Evolutionary conservation across 23 red algal genomes (phyloP), one percentile per base, ranked within the genome.

Genomic region (Chondrus crispus): DNA sequence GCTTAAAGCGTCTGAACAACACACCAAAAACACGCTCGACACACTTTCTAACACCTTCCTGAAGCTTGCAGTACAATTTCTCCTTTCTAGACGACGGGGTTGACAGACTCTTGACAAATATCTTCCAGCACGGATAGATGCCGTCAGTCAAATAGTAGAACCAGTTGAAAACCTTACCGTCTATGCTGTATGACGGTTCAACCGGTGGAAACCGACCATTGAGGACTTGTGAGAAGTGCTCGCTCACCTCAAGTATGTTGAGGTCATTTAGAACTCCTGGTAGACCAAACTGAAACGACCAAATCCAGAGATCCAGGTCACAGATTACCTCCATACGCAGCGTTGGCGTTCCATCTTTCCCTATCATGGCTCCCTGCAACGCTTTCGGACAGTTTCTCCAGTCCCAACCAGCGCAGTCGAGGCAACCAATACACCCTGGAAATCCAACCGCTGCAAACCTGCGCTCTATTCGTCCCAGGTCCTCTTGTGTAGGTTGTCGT

Each of bases 341-440:
- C 7, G 26, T 50, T 3, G 58, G 88, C 62, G 71, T 66, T 16
- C 74, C 47, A 36, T 92, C 74, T 60, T 92, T 84, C 36, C 88
- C 88, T 29, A 70, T 40, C 75, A 92, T 68, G 14, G 49, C 33
- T 45, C 75, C 78, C 37, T 92, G 88, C 3, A 47, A 39, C 7
- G 54, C 74, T 76, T 83, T 92, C 19, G 88, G 76, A 51, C 55
- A 44, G 37, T 83, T 92, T 68, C 83, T 82, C 88, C 88, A 92
- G 47, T 32, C 88, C 88, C 74, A 92, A 28, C 88, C 32, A 12
- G 51, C 33, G 74, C 88, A 84, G 40, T 82, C 88, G 45, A 92
- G 22, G 35, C 74, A 63, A 50, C 75, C 88, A 42, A 92, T 58
- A 49, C 50, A 82, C 24, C 75, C 88, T 24, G 88, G 74, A 63